Evolutionary conservation across 2,329 filamentous ascomycete genomes (phyloP).

Genomic region (Exophiala aquamarina): DNA sequence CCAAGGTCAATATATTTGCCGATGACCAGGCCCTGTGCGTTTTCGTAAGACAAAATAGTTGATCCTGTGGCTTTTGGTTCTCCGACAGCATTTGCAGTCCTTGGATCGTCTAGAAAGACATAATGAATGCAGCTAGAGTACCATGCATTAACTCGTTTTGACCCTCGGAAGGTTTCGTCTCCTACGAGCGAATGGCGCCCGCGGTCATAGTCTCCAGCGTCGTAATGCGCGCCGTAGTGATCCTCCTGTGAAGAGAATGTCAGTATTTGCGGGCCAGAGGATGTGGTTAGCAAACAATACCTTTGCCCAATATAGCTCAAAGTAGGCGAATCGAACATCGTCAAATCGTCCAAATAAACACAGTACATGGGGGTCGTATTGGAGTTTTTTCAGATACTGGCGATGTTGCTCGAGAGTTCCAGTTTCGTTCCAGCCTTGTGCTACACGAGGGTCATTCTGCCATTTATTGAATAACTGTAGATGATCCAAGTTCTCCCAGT

Average conservation of each 20-base stretch:
- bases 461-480: constrained; percentile 73
- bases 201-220: constrained; percentile 57
- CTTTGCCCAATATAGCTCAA: constrained; percentile 77
- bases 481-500: constrained; percentile 65
- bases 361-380: constrained; percentile 71
- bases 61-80: constrained; percentile 72
- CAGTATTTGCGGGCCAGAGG: constrained; percentile 25
- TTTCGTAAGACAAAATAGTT: constrained; percentile 71
- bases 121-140: constrained; percentile 60
- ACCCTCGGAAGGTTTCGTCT: constrained; percentile 55
- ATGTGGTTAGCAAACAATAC: constrained; percentile 38
- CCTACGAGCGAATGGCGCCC: constrained; percentile 63
- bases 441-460: constrained; percentile 82
- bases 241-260: constrained; percentile 48
- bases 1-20: constrained; percentile 72
- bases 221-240: constrained; percentile 59
- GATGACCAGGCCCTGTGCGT: constrained; percentile 70
- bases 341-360: constrained; percentile 71
- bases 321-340: constrained; percentile 71
- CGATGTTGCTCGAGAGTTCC: constrained; percentile 73
- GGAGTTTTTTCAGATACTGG: constrained; percentile 66
- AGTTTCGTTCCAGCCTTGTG: constrained; percentile 76
- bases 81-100: constrained; percentile 53
- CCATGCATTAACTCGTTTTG: constrained; percentile 59
- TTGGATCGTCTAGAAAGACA: constrained; percentile 59